Evolutionary conservation across 352 stramenopile species (phyloP).

Genomic region (Halophytophthora batemanensis): DNA sequence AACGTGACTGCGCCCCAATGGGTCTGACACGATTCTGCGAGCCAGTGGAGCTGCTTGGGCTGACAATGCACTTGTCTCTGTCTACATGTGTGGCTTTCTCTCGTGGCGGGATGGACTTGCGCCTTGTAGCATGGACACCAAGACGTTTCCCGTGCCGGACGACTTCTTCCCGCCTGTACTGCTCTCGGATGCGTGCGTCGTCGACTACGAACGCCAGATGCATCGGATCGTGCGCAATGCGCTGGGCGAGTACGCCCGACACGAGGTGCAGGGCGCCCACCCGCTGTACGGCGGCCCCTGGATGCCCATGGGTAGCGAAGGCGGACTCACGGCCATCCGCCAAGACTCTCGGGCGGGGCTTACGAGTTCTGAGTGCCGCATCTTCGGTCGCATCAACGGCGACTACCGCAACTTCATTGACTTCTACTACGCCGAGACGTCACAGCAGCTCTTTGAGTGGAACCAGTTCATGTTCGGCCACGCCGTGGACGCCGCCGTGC

Average conservation of each 20-base stretch:
- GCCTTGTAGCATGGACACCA: conserved; percentile 24
- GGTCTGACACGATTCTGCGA: too few species aligned
- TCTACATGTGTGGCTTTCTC: too few species aligned
- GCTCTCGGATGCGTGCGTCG: conserved; percentile 27
- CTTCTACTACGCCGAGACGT: conserved; percentile 66
- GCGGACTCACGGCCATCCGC: conserved; percentile 30
- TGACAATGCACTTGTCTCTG: too few species aligned
- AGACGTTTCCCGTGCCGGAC: conserved; percentile 36
- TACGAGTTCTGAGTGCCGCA: conserved; percentile 33
- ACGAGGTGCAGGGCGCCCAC: conserved; percentile 29
- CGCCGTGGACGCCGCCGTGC: conserved; percentile 60
- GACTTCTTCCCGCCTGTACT: conserved; percentile 37
- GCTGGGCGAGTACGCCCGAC: conserved; percentile 29
- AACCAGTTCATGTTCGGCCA: conserved; percentile 68
- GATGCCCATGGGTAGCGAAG: conserved; percentile 23
- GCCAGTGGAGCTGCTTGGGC: too few species aligned
- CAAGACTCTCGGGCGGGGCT: conserved; percentile 20
- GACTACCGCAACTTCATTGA: conserved; percentile 65
- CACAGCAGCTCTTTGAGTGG: conserved; percentile 59
- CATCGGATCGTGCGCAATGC: conserved; percentile 27
- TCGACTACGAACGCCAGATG: conserved; percentile 29
- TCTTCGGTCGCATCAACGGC: conserved; percentile 54
- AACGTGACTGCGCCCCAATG: too few species aligned
- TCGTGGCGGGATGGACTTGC: too few species aligned
- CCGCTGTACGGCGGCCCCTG: conserved; percentile 29